phyloP scores from a whole-genome alignment of 2,329 filamentous ascomycete genomes.

The Sporothrix luriei region DNA sequence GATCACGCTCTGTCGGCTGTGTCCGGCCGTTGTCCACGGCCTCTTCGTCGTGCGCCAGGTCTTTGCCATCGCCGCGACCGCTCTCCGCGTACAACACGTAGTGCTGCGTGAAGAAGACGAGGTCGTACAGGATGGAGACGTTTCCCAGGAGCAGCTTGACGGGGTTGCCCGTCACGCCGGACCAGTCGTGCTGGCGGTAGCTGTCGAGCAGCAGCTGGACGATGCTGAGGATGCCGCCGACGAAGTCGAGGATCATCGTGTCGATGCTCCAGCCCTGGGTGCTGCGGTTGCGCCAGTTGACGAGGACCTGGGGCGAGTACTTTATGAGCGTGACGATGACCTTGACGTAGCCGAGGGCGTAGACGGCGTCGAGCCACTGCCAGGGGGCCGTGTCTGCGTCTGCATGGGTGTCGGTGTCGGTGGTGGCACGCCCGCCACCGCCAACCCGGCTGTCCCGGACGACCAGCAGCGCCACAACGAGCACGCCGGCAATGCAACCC shows the following conservation, averaged over 20 bases:
- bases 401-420: conserved; percentile 39
- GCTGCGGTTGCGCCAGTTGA: conserved; percentile 82
- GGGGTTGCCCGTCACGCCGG: conserved; percentile 85
- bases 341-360: conserved; percentile 83
- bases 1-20: neutral
- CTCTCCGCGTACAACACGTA: conserved; percentile 70
- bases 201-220: conserved; percentile 83
- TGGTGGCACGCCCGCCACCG: conserved; percentile 38
- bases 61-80: conserved; percentile 37
- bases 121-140: conserved; percentile 81
- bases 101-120: conserved; percentile 85
- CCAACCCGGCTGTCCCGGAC: conserved; percentile 38
- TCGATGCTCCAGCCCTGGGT: conserved; percentile 86
- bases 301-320: conserved; percentile 82
- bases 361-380: conserved; percentile 65
- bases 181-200: conserved; percentile 82
- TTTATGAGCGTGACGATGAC: conserved; percentile 86
- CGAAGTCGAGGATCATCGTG: conserved; percentile 81
- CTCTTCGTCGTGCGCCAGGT: neutral
- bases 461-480: conserved; percentile 53
- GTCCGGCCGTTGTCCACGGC: neutral
- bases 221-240: conserved; percentile 79
- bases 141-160: conserved; percentile 87
- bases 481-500: conserved; percentile 66
- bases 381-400: conserved; percentile 47